Evolutionary conservation across 768 basidiomycete genomes (phyloP).

Genomic region (Galerina sulciceps): DNA sequence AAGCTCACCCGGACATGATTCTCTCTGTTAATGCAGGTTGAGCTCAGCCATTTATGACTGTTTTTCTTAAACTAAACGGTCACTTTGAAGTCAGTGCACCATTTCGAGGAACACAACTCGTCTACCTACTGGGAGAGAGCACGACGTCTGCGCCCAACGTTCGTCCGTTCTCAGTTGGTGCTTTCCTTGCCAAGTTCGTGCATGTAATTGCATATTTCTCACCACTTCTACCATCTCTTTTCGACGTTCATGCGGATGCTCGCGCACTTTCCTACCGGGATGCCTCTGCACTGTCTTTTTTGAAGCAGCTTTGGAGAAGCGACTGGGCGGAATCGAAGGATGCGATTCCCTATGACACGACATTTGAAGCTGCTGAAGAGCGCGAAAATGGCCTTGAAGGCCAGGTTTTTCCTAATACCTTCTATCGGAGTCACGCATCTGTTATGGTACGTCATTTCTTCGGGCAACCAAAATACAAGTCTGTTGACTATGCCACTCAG

Average conservation of each 20-base stretch:
- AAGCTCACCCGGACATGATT: constrained; percentile 46
- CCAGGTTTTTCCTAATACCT: constrained; percentile 36
- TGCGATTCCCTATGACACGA: constrained; percentile 49
- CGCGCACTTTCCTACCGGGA: constrained; percentile 45
- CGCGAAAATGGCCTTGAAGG: constrained; percentile 45
- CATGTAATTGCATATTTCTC: constrained; percentile 47
- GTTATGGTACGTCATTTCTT: constrained; percentile 33
- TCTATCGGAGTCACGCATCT: constrained; percentile 46
- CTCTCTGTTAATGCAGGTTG: constrained; percentile 47
- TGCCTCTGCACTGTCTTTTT: constrained; percentile 32
- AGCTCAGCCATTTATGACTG: constrained; percentile 2
- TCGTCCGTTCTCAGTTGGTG: constrained; percentile 43
- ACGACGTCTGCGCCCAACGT: constrained; percentile 43
- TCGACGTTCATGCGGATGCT: constrained; percentile 49
- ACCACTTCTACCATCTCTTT: constrained; percentile 39
- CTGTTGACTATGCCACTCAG: background rate
- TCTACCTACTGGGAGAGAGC: constrained; percentile 49
- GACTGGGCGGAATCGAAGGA: constrained; percentile 55
- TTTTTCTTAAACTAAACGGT: background rate
- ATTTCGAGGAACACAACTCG: constrained; percentile 51
- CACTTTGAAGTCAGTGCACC: constrained; percentile 43
- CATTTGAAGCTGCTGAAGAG: constrained; percentile 47
- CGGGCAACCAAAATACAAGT: background rate
- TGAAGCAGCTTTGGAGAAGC: constrained; percentile 46
- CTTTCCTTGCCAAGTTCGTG: constrained; percentile 39